These are phyloP conservation scores for Pisolithus marmoratus DNA, from an alignment of 768 basidiomycete species.

Conservation along the genomic window DNA sequence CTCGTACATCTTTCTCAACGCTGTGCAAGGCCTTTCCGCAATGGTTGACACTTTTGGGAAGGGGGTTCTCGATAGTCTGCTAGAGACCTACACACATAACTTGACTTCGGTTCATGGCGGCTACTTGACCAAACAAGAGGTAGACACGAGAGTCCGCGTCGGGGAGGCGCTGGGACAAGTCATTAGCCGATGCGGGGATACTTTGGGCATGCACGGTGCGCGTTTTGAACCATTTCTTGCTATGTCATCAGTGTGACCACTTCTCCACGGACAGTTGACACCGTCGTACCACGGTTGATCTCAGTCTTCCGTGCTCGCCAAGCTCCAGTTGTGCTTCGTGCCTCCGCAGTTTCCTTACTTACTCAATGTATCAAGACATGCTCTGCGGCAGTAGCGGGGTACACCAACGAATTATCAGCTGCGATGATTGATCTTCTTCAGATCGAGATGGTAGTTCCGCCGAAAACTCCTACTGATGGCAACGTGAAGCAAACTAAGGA, in stretches of 20 bases:
- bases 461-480: slow-evolving; percentile 12
- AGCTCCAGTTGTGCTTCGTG: slow-evolving; percentile 69
- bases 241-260: neutral
- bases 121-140: slow-evolving; percentile 49
- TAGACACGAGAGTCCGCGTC: slow-evolving; percentile 69
- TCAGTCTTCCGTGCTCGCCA: slow-evolving; percentile 50
- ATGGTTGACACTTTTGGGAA: slow-evolving; percentile 69
- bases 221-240: slow-evolving; percentile 10
- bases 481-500: slow-evolving; percentile 8
- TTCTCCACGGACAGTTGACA: slow-evolving; percentile 43
- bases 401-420: slow-evolving; percentile 53
- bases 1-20: slow-evolving; percentile 92
- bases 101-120: slow-evolving; percentile 32
- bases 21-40: slow-evolving; percentile 82
- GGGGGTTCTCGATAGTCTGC: slow-evolving; percentile 61
- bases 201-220: slow-evolving; percentile 65
- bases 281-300: slow-evolving; percentile 70
- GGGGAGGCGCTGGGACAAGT: slow-evolving; percentile 84
- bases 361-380: slow-evolving; percentile 66
- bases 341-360: slow-evolving; percentile 64
- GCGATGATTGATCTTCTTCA: slow-evolving; percentile 77
- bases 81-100: slow-evolving; percentile 62
- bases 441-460: slow-evolving; percentile 41
- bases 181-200: slow-evolving; percentile 64
- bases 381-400: slow-evolving; percentile 55